phyloP scores from a whole-genome alignment of 441 rosid genomes.

The Populus hybrid region DNA sequence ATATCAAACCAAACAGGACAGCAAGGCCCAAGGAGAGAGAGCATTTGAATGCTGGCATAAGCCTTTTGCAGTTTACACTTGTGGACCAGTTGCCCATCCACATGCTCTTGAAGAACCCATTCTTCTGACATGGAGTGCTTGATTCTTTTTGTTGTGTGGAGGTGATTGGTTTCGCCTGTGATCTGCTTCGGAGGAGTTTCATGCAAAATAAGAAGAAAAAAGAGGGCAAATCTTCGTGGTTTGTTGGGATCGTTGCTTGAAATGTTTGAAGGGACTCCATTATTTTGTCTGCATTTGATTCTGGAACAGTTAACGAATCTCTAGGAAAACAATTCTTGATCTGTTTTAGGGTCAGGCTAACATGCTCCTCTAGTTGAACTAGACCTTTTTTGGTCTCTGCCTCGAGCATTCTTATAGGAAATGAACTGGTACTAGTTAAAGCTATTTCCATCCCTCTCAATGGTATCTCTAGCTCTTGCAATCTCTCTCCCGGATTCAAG shows the following conservation, averaged over 20 bases:
- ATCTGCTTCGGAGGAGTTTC: constrained; percentile 44
- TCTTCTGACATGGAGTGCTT: constrained; percentile 12
- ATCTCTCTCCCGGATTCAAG: constrained; percentile 39
- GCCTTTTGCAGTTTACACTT: constrained; percentile 31
- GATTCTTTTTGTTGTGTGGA: constrained; percentile 6
- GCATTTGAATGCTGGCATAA: constrained; percentile 53
- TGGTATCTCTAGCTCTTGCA: constrained; percentile 50
- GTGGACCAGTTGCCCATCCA: constrained; percentile 21
- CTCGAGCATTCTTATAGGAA: constrained; percentile 32
- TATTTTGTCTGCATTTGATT: constrained; percentile 35
- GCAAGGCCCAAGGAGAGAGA: constrained; percentile 70
- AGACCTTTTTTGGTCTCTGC: constrained; percentile 38
- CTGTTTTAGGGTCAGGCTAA: constrained; percentile 37
- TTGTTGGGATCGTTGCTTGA: constrained; percentile 34
- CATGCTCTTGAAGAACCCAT: constrained; percentile 14
- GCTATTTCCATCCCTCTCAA: constrained; percentile 83
- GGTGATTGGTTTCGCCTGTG: constrained; percentile 27
- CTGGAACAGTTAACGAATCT: constrained; percentile 47
- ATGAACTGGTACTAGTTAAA: constrained; percentile 33
- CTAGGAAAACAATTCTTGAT: constrained; percentile 22
- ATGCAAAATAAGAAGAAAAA: constrained; percentile 77
- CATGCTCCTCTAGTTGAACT: constrained; percentile 41
- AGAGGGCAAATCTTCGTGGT: constrained; percentile 48
- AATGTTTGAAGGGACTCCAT: constrained; percentile 42
- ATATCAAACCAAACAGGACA: constrained; percentile 51